Evolutionary conservation across 176 grass and related monocot genomes (phyloP).

Genomic region (Oryza glumipatula): DNA sequence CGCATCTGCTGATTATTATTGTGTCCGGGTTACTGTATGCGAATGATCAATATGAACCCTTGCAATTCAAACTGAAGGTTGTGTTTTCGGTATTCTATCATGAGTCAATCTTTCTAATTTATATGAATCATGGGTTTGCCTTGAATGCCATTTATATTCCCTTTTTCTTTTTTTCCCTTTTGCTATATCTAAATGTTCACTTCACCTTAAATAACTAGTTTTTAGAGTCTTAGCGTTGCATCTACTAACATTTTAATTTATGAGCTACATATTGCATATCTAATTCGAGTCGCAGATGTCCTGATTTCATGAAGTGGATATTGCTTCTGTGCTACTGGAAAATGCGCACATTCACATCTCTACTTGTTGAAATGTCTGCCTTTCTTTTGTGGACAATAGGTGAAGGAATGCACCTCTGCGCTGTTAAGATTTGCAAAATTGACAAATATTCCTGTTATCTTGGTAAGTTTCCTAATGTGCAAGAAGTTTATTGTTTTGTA

Average conservation of each 20-base stretch:
- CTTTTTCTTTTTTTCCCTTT: not conserved
- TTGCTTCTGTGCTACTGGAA: constrained; percentile 22
- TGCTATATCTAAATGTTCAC: constrained; percentile 1
- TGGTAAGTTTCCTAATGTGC: constrained; percentile 58
- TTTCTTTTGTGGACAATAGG: constrained; percentile 50
- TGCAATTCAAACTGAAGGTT: not conserved
- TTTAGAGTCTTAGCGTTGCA: not conserved
- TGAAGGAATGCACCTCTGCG: constrained; percentile 92
- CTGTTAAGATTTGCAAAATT: constrained; percentile 91
- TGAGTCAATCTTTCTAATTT: constrained; percentile 15
- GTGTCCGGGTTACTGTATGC: not conserved
- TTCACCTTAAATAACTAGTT: constrained; percentile 24
- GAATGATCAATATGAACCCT: not conserved
- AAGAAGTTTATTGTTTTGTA: constrained; percentile 6
- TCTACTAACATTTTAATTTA: constrained; percentile 12
- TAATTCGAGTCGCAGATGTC: not conserved
- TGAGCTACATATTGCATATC: constrained; percentile 5
- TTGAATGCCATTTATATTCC: not conserved
- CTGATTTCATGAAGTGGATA: constrained; percentile 14
- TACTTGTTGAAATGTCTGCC: constrained; percentile 19
- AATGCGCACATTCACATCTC: constrained; percentile 1
- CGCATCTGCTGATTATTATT: not conserved
- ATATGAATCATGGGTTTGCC: not conserved
- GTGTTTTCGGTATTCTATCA: not conserved
- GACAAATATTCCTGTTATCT: constrained; percentile 88